These are phyloP conservation scores for Botryosphaeria dothidea DNA, from an alignment of 2,329 filamentous ascomycete genomes.

Conservation along the genomic window DNA sequence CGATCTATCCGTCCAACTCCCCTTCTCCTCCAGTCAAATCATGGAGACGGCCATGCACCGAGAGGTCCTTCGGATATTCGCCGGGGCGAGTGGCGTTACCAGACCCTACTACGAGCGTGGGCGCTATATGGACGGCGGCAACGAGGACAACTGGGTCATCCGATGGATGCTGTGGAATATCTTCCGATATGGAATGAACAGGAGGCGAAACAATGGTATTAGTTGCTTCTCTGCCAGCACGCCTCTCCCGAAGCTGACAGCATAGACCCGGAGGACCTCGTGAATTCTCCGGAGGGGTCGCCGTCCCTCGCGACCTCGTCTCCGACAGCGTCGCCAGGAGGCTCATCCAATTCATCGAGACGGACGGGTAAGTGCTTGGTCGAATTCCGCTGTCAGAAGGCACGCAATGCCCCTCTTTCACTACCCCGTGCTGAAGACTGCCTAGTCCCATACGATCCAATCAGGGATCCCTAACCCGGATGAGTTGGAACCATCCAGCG, in stretches of 20 bases:
- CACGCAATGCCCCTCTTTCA: too few species aligned
- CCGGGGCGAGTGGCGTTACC: slow-evolving; percentile 39
- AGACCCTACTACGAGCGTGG: slow-evolving; percentile 45
- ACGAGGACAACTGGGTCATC: slow-evolving; percentile 52
- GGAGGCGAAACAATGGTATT: background rate
- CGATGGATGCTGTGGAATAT: slow-evolving; percentile 54
- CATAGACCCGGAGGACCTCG: background rate
- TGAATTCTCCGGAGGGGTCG: background rate
- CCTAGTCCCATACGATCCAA: background rate
- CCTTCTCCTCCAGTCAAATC: slow-evolving; percentile 48
- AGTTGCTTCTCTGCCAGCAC: background rate
- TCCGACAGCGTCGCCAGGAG: background rate
- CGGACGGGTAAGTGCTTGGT: background rate
- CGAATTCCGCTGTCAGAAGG: background rate
- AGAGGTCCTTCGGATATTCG: slow-evolving; percentile 45
- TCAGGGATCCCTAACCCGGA: background rate
- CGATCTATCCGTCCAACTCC: slow-evolving; percentile 32
- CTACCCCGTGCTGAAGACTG: background rate
- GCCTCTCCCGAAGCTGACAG: background rate
- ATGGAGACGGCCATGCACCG: slow-evolving; percentile 49
- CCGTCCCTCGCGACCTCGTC: too few species aligned
- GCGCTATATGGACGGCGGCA: slow-evolving; percentile 39
- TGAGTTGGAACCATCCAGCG: too few species aligned
- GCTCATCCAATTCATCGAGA: background rate
- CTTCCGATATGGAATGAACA: slow-evolving; percentile 41